Evolutionary conservation across 441 rosid species (phyloP), one percentile per base, ranked within the genome.

Genomic region (Bruguiera hainesii): DNA sequence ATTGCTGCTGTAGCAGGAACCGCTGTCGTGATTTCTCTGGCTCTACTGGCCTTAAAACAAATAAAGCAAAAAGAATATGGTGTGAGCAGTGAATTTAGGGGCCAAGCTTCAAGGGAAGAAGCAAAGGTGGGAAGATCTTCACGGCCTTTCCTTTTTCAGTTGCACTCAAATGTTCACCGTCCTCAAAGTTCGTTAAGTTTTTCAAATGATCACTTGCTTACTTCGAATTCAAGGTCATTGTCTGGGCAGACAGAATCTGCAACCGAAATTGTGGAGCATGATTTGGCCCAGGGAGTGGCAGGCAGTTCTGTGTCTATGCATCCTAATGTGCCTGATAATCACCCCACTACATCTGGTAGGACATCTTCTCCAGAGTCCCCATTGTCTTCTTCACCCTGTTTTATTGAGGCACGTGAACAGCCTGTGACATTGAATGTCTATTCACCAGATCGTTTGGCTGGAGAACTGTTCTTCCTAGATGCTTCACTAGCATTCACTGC

Each of bases 361-460:
- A 88, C 80, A 74, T 83, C 90, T 76, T 81, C 96, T 55, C 88
- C 89, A 1, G 95, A 85, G 67, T 93, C 97, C 35, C 90, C 98
- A 11, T 59, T 87, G 57, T 78, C 93, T 57, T 88, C 93, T 61
- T 93, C 97, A 23, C 95, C 98, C 0, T 88, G 77, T 73, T 89
- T 89, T 78, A 68, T 75, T 33, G 87, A 83, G 64, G 72, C 80
- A 10, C 60, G 65, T 19, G 90, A 89, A 68, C 92, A 80, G 70
- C 83, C 95, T 62, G 89, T 81, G 48, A 83, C 78, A 69, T 68
- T 88, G 73, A 92, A 95, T 80, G 95, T 92, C 66, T 86, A 83
- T 81, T 90, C 99, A 19, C 96, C 98, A 7, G 98, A 92, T 75
- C 85, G 93, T 69, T 80, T 90, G 82, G 98, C 89, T 64, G 99